Conservation (phyloP, 768 basidiomycete genomes). For the Daedaleopsis sinensis region DNA sequence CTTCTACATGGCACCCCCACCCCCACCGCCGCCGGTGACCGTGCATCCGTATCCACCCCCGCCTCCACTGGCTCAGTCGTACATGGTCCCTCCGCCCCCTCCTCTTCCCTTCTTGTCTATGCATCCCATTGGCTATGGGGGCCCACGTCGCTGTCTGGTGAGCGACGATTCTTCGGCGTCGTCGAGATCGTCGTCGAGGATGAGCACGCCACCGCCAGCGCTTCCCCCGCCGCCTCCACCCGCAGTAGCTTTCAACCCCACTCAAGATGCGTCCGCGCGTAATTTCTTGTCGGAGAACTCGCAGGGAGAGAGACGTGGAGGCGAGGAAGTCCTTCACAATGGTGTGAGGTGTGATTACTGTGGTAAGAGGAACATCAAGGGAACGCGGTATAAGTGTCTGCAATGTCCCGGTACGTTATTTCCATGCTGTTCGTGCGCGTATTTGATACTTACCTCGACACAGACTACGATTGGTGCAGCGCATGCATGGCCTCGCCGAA, state of each 20-base stretch:
- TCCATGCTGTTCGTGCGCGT: neutral
- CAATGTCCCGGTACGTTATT: slow-evolving; percentile 21
- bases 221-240: neutral
- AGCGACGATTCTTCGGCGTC: neutral
- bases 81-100: neutral
- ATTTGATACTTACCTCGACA: neutral
- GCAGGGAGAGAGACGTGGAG: neutral
- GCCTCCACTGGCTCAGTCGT: slow-evolving; percentile 8
- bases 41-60: neutral
- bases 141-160: neutral
- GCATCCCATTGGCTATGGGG: neutral
- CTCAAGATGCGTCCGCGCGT: neutral
- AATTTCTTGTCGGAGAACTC: neutral
- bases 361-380: slow-evolving; percentile 17
- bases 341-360: slow-evolving; percentile 25
- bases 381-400: slow-evolving; percentile 24
- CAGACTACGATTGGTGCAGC: slow-evolving; percentile 26
- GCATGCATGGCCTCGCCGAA: slow-evolving; percentile 19
- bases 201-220: neutral
- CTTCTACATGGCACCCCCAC: neutral
- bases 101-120: neutral
- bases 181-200: neutral
- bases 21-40: slow-evolving; percentile 1
- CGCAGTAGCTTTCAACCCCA: neutral
- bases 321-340: slow-evolving; percentile 5